These are phyloP conservation scores for Pythium brassicae DNA, from an alignment of 352 stramenopile genomes.

Conservation along the genomic window DNA sequence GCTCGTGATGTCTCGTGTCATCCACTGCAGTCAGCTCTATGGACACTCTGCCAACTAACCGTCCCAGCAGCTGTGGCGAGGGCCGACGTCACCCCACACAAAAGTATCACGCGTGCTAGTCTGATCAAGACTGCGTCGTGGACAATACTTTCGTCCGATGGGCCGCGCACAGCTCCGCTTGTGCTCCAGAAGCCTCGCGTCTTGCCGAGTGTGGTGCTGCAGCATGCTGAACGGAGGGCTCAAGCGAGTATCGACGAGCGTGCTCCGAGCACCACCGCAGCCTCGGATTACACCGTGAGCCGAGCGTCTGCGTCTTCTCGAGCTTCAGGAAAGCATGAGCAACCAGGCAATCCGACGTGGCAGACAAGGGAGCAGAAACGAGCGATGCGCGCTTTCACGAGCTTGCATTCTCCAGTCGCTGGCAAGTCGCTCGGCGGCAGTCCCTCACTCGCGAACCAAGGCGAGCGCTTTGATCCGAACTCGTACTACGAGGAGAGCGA, in stretches of 20 bases:
- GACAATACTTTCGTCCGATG: background rate
- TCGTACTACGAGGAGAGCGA: background rate
- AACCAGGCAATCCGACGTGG: conserved; percentile 5
- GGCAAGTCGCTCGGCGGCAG: conserved; percentile 20
- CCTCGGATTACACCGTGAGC: background rate
- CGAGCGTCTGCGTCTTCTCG: background rate
- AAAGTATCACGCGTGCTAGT: background rate
- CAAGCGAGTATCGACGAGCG: conserved; percentile 9
- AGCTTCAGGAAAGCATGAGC: background rate
- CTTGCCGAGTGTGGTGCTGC: background rate
- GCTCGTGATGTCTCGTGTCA: background rate
- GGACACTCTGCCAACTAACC: background rate
- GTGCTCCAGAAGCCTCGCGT: background rate
- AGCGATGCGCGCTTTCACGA: conserved; percentile 26
- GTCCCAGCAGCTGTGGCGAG: background rate
- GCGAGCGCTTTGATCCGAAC: background rate
- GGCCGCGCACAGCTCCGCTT: background rate
- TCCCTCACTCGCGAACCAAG: background rate
- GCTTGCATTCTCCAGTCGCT: conserved; percentile 25
- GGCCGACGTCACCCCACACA: background rate
- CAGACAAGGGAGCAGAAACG: conserved; percentile 29
- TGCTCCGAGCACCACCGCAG: conserved; percentile 11
- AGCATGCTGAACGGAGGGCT: background rate
- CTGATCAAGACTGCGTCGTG: conserved; percentile 4
- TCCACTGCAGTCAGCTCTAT: too few relatives aligned